phyloP scores from a whole-genome alignment of 139 green algal genomes.

The Micromonas commoda region DNA sequence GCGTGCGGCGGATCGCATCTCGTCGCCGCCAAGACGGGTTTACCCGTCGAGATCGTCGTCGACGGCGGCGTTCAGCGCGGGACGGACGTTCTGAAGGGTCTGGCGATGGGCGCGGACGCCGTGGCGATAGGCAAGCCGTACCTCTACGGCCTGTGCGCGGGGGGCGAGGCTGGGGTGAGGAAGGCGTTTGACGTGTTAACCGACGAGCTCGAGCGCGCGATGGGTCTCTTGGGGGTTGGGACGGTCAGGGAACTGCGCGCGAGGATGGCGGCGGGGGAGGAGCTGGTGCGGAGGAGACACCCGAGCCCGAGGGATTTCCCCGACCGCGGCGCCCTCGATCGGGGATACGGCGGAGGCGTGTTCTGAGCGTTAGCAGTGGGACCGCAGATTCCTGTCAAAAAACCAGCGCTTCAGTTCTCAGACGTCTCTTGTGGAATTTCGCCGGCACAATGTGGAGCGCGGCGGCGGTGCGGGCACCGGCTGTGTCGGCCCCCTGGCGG shows the following conservation, averaged over 20 bases:
- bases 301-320: neutral
- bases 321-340: neutral
- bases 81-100: constrained; percentile 22
- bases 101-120: constrained; percentile 28
- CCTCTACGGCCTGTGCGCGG: constrained; percentile 27
- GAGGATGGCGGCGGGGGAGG: neutral
- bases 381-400: too few relatives aligned
- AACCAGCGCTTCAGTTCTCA: too few relatives aligned
- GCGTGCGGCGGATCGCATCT: neutral
- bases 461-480: too few relatives aligned
- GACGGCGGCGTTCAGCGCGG: constrained; percentile 31
- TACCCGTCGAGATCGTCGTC: constrained; percentile 10
- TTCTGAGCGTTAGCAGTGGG: too few relatives aligned
- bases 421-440: too few relatives aligned
- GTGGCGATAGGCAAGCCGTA: constrained; percentile 26
- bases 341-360: neutral
- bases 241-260: constrained; percentile 3
- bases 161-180: constrained; percentile 9
- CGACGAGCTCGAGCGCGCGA: constrained; percentile 20
- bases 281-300: neutral
- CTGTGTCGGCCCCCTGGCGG: too few relatives aligned
- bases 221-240: constrained; percentile 23
- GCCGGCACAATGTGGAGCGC: too few relatives aligned
- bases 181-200: constrained; percentile 17
- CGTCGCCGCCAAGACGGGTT: neutral